Percentiles rank a stretch among this genome's conserved stretches.
phyloP scores from a whole-genome alignment of 495 filamentous ascomycete genomes.

The Podospora comata region DNA sequence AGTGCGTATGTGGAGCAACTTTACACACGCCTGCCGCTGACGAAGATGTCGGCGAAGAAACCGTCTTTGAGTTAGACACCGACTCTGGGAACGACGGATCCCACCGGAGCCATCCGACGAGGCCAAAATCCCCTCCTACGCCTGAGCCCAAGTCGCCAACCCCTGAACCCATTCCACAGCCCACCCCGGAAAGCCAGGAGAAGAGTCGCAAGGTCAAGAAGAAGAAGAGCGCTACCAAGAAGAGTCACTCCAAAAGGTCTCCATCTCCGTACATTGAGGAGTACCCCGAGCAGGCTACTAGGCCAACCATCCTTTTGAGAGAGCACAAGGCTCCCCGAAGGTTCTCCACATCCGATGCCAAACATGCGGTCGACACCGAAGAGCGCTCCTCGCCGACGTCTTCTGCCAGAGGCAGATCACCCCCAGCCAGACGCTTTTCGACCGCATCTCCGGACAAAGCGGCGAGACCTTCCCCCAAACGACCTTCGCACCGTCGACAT shows the following conservation, averaged over 20 bases:
- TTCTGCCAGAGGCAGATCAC: constrained; percentile 22
- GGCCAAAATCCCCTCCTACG: neutral
- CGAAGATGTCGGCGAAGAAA: constrained; percentile 18
- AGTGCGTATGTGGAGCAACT: constrained; percentile 7
- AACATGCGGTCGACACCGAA: constrained; percentile 14
- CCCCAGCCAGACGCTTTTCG: constrained; percentile 19
- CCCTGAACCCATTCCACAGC: neutral
- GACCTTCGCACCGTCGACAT: neutral
- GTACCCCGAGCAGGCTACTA: constrained; percentile 25
- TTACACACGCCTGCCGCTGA: neutral
- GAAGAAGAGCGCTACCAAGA: constrained; percentile 9
- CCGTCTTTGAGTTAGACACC: constrained; percentile 20
- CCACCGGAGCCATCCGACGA: neutral
- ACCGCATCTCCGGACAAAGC: constrained; percentile 6
- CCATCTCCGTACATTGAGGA: constrained; percentile 34
- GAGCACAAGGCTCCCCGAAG: constrained; percentile 30
- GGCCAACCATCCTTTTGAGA: constrained; percentile 27
- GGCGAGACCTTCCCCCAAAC: constrained; percentile 14
- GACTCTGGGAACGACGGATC: constrained; percentile 19
- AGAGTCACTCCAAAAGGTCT: constrained; percentile 11
- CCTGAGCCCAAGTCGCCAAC: neutral
- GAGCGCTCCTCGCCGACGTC: constrained; percentile 11
- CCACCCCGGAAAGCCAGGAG: neutral
- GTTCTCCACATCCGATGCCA: constrained; percentile 23
- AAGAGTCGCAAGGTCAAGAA: constrained; percentile 11